Evolutionary conservation across 1,284 basidiomycete species (phyloP).

Genomic region (Apiotrichum porosum): DNA sequence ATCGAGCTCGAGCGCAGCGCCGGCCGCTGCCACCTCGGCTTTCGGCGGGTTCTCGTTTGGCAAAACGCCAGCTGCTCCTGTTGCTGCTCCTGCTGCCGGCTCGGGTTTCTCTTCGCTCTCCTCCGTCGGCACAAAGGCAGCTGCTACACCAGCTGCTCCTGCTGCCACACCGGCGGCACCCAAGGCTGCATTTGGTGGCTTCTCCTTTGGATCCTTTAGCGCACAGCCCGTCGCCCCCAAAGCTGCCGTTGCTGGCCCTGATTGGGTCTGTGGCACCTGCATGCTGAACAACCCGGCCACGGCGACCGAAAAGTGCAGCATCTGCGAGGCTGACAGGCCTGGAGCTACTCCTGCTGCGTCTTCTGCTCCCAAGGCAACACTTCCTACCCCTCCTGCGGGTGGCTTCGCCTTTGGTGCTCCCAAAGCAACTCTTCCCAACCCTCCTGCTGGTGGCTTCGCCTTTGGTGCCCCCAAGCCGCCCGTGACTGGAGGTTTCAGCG

Average conservation of each 20-base stretch:
- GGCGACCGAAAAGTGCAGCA: too few relatives aligned
- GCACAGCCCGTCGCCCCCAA: neutral
- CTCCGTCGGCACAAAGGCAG: too few relatives aligned
- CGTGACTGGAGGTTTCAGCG: too few relatives aligned
- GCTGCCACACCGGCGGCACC: constrained; percentile 8
- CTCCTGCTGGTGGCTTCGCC: constrained; percentile 26
- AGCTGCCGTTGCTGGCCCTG: constrained; percentile 1
- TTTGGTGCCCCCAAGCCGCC: constrained; percentile 11
- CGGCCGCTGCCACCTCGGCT: too few relatives aligned
- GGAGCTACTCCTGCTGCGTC: constrained; percentile 1
- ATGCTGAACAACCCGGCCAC: too few relatives aligned
- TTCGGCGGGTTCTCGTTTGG: constrained; percentile 28
- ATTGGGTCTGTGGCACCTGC: neutral
- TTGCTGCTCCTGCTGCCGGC: constrained; percentile 1
- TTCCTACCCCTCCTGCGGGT: constrained; percentile 19
- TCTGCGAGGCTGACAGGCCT: too few relatives aligned
- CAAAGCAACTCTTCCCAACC: too few relatives aligned
- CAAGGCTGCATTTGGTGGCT: constrained; percentile 22
- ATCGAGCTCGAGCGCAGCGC: neutral
- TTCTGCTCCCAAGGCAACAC: constrained; percentile 11
- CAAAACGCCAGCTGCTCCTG: neutral
- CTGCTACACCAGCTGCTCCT: constrained; percentile 3
- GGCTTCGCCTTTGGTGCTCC: constrained; percentile 21
- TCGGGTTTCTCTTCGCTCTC: too few relatives aligned
- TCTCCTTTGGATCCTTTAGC: constrained; percentile 15